Evolutionary conservation across 2,329 filamentous ascomycete species (phyloP).

Genomic region (Fusarium temperatum): DNA sequence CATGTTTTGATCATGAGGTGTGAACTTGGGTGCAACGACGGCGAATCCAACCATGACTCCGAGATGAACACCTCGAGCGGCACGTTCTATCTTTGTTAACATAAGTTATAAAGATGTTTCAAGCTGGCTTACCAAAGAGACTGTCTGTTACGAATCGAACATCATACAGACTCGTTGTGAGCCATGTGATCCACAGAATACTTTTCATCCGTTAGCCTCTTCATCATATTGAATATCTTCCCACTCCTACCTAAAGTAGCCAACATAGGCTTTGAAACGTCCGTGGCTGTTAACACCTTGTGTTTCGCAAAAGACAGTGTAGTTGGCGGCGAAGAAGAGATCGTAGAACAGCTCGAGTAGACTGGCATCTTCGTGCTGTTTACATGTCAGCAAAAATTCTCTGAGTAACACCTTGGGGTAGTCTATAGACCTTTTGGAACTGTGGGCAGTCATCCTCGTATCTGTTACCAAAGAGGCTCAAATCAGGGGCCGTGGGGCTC

Average conservation of each 20-base stretch:
- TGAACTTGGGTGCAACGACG: conserved; percentile 62
- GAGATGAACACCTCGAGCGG: conserved; percentile 67
- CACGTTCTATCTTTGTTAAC: conserved; percentile 52
- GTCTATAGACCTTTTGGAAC: conserved; percentile 37
- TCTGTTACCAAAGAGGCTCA: conserved; percentile 40
- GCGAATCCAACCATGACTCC: conserved; percentile 73
- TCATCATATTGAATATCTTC: rapidly evolving
- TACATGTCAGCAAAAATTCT: not conserved
- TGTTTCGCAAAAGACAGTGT: conserved; percentile 64
- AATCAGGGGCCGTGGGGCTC: conserved; percentile 14
- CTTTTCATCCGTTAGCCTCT: conserved; percentile 37
- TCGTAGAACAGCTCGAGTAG: conserved; percentile 52
- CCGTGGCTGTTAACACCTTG: conserved; percentile 45
- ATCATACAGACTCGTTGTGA: conserved; percentile 70
- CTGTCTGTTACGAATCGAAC: conserved; percentile 72
- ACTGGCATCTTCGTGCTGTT: conserved; percentile 49
- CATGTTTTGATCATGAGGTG: conserved; percentile 49
- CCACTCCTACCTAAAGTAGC: conserved; percentile 46
- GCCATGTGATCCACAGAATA: conserved; percentile 75
- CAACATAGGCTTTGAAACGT: conserved; percentile 49
- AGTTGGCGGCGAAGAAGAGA: conserved; percentile 63
- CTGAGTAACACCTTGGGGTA: not conserved
- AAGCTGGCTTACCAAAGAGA: conserved; percentile 57
- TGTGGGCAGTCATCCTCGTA: conserved; percentile 36
- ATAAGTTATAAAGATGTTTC: rapidly evolving